Evolutionary conservation across 1,139 yeast species (phyloP).

Genomic region (Zygoascus hellenicus): DNA sequence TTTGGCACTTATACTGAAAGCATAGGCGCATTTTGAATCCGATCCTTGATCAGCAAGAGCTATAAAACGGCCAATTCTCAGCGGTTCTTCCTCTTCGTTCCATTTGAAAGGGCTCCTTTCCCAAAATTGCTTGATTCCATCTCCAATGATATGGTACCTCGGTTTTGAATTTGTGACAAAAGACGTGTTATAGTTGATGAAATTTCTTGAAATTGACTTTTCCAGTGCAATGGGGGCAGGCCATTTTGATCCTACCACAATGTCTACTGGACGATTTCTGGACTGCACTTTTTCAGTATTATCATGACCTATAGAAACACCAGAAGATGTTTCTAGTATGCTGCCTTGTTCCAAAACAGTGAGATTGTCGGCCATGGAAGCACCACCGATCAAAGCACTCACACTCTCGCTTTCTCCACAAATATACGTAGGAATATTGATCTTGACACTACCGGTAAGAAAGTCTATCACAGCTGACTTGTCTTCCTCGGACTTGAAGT

Average conservation of each 20-base stretch:
- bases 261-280: constrained; percentile 14
- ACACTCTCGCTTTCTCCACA: background rate
- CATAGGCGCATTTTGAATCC: constrained; percentile 25
- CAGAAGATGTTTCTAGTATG: constrained; percentile 4
- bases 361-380: background rate
- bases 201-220: constrained; percentile 2
- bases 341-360: constrained; percentile 1
- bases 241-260: constrained; percentile 18
- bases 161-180: constrained; percentile 17
- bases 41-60: constrained; percentile 23
- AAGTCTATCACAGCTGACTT: constrained; percentile 3
- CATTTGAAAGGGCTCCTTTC: constrained; percentile 26
- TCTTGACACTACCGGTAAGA: background rate
- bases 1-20: constrained; percentile 19
- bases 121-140: constrained; percentile 15
- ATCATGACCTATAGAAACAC: background rate
- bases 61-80: constrained; percentile 23
- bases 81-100: constrained; percentile 10
- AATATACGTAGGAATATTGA: constrained; percentile 17
- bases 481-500: constrained; percentile 6
- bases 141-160: constrained; percentile 21
- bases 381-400: background rate
- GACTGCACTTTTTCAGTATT: background rate
- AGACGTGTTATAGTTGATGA: background rate
- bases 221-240: constrained; percentile 17